Percentiles rank a stretch among this genome's conserved stretches.
phyloP scores from a whole-genome alignment of 1,284 basidiomycete genomes.

The Rhodotorula sp. region DNA sequence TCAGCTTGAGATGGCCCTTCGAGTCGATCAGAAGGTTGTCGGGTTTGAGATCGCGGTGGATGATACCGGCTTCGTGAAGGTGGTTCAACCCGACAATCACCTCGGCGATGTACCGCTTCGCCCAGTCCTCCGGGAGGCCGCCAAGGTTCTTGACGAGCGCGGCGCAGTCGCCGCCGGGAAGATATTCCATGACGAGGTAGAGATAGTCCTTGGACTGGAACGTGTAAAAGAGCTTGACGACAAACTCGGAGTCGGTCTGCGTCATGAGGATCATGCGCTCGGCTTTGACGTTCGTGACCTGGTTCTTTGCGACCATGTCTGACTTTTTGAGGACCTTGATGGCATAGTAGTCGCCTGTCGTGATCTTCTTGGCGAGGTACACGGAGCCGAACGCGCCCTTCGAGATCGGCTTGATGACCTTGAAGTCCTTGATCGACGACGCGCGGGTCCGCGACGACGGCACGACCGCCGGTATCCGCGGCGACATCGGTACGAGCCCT shows the following conservation, averaged over 20 bases:
- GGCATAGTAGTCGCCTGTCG: constrained; percentile 96
- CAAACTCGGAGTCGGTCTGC: constrained; percentile 96
- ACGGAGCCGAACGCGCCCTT: constrained; percentile 99
- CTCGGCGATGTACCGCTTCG: constrained; percentile 92
- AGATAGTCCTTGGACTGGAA: constrained; percentile 53
- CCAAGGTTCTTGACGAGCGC: constrained; percentile 95
- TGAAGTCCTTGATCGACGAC: constrained; percentile 97
- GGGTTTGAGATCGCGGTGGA: constrained; percentile 99
- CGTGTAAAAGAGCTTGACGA: constrained; percentile 54
- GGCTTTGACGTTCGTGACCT: constrained; percentile 99
- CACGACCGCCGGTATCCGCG: constrained; percentile 73
- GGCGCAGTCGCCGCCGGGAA: constrained; percentile 93
- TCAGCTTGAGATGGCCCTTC: constrained; percentile 92
- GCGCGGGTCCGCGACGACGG: constrained; percentile 75
- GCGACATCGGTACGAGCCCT: constrained; percentile 67
- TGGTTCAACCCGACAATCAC: constrained; percentile 93
- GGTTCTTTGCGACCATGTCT: constrained; percentile 99
- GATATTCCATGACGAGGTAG: constrained; percentile 54
- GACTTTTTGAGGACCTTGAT: constrained; percentile 99
- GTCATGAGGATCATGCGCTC: constrained; percentile 99
- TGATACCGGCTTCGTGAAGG: constrained; percentile 86
- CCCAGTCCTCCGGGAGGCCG: constrained; percentile 91
- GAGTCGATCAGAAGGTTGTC: constrained; percentile 96
- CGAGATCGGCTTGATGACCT: constrained; percentile 98
- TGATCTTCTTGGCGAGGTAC: constrained; percentile 96